A percentile compares a stretch with the other conserved stretches of the same genome.
Conservation (phyloP, 345 rosid genomes). For the Eucalyptus camaldulensis region DNA sequence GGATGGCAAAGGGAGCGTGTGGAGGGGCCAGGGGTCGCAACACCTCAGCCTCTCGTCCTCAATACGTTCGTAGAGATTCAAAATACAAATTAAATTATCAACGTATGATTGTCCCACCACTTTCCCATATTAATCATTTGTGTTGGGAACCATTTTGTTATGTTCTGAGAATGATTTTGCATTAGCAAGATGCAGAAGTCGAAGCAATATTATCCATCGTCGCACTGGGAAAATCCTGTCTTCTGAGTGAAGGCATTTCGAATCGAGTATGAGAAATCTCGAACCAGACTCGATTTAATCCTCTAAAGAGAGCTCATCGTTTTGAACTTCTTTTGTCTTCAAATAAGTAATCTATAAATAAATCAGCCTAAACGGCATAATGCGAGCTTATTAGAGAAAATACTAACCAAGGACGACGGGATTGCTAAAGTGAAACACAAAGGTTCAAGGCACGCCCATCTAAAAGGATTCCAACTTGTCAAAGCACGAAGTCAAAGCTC, state of each 20-base stretch:
- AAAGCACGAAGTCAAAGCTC: background rate
- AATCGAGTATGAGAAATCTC: background rate
- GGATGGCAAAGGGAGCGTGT: background rate
- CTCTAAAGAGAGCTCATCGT: background rate
- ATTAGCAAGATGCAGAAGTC: background rate
- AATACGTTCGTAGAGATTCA: too few species aligned
- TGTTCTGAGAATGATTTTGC: background rate
- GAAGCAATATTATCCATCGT: background rate
- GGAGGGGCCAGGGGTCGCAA: background rate
- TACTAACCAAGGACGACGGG: background rate
- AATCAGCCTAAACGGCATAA: background rate
- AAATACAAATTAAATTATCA: too few species aligned
- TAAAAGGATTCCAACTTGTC: background rate
- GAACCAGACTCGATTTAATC: background rate
- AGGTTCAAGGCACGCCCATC: background rate
- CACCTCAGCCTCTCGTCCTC: too few species aligned
- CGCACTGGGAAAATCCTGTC: background rate
- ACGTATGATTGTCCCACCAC: too few species aligned
- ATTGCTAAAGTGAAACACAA: background rate
- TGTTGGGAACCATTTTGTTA: too few species aligned
- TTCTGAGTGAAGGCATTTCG: background rate
- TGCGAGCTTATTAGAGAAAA: background rate
- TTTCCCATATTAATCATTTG: too few species aligned
- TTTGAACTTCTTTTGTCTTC: background rate
- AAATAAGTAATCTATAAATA: background rate